Conservation (phyloP, 2,329 filamentous ascomycete genomes). For the Fusarium oxysporum region DNA sequence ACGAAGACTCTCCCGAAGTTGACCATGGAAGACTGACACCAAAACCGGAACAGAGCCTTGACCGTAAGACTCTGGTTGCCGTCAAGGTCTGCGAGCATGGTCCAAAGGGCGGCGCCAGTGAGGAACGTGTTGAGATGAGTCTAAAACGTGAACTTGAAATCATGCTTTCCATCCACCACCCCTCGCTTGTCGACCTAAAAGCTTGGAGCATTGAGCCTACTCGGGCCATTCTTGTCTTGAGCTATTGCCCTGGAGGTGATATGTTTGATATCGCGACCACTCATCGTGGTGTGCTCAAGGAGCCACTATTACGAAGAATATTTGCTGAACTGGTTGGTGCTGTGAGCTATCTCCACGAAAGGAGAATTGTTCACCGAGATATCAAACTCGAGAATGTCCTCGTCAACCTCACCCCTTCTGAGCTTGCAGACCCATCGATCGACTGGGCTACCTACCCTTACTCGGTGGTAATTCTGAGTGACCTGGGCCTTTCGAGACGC, state of each 20-base stretch:
- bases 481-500: slow-evolving; percentile 88
- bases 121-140: slow-evolving; percentile 92
- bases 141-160: slow-evolving; percentile 96
- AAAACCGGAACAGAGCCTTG: slow-evolving; percentile 48
- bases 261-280: slow-evolving; percentile 90
- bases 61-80: slow-evolving; percentile 87
- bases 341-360: slow-evolving; percentile 84
- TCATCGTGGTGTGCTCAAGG: slow-evolving; percentile 74
- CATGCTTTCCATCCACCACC: slow-evolving; percentile 87
- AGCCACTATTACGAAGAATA: slow-evolving; percentile 80
- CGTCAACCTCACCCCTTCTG: slow-evolving; percentile 79
- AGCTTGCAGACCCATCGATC: slow-evolving; percentile 71
- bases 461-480: slow-evolving; percentile 88
- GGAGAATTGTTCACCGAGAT: slow-evolving; percentile 93
- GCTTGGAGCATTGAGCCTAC: slow-evolving; percentile 89
- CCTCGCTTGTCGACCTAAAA: slow-evolving; percentile 89
- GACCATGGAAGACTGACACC: slow-evolving; percentile 49
- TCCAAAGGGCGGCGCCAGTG: slow-evolving; percentile 90
- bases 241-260: slow-evolving; percentile 94
- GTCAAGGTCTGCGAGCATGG: slow-evolving; percentile 97
- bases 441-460: slow-evolving; percentile 83
- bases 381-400: slow-evolving; percentile 98
- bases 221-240: slow-evolving; percentile 85
- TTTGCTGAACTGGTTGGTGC: slow-evolving; percentile 91
- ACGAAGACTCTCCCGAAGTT: slow-evolving; percentile 57